Evolutionary conservation across 495 filamentous ascomycete species (phyloP), one percentile per base, ranked within the genome.

Genomic region (Hyaloscypha hepaticicola): DNA sequence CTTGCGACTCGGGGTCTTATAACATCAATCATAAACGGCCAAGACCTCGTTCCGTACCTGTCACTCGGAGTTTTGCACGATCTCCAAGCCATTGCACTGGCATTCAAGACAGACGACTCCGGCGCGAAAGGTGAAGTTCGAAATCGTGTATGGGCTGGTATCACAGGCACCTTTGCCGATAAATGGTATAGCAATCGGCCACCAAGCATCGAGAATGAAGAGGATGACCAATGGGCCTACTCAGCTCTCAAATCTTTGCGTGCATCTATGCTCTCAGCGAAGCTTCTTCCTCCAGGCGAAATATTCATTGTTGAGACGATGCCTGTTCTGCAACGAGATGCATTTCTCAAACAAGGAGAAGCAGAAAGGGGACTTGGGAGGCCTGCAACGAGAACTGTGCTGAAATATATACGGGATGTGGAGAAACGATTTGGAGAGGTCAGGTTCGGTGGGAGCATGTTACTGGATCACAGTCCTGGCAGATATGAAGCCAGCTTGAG

Each of bases 41-140:
- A 85, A 66, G 90, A 93, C 70, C 74, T 92, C 53, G 88, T 93
- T 0, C 90, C 90, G 0, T 85, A 83, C 56, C 82, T 93, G 1
- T 92, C 89, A 0, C 80, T 93, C 3, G 90, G 90, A 14, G 84
- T 89, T 8, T 74, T 93, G 1, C 88, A 91, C 67, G 90, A 93
- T 70, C 81, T 93, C 68, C 89, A 90, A 75, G 84, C 83, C 5
- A 83, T 87, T 5, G 86, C 89, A 0, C 70, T 90, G 0, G 85
- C 87, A 3, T 90, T 93, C 75, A 91, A 91, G 70, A 80, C 81
- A 28, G 89, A 93, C 70, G 82, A 82, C 49, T 81, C 80, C 22
- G 84, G 82, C 11, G 85, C 88, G 11, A 87, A 86, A 68, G 80
- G 81, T 1, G 84, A 91, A 66, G 81, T 93, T 19, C 80, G 86